Evolutionary conservation across 2,329 filamentous ascomycete species (phyloP).

Genomic region (Drechmeria coniospora): DNA sequence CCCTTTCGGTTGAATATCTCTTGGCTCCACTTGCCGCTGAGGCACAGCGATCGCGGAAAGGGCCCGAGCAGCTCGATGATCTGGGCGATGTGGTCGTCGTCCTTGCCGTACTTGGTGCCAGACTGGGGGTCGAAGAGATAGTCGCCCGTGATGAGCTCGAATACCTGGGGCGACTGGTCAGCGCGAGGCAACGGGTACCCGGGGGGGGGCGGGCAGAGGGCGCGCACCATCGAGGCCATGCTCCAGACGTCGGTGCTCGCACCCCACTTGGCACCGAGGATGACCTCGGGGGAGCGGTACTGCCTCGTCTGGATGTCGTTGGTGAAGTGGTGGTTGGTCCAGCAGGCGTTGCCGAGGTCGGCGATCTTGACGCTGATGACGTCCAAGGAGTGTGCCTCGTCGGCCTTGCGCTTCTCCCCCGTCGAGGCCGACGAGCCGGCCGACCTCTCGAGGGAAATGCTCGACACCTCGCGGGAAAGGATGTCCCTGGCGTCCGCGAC

Average conservation of each 20-base stretch:
- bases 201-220: neutral
- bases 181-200: neutral
- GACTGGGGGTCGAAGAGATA: slow-evolving; percentile 98
- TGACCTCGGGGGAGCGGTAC: slow-evolving; percentile 93
- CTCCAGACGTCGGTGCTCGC: slow-evolving; percentile 99
- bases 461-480: slow-evolving; percentile 81
- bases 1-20: slow-evolving; percentile 98
- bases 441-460: slow-evolving; percentile 78
- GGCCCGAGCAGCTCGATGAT: slow-evolving; percentile 93
- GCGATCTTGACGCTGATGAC: slow-evolving; percentile 98
- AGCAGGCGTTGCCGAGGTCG: slow-evolving; percentile 94
- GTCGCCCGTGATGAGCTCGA: slow-evolving; percentile 94
- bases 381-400: slow-evolving; percentile 43
- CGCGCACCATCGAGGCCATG: slow-evolving; percentile 91
- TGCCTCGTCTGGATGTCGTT: slow-evolving; percentile 98
- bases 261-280: slow-evolving; percentile 92
- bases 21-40: slow-evolving; percentile 92
- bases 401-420: slow-evolving; percentile 47
- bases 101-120: slow-evolving; percentile 97
- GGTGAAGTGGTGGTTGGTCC: slow-evolving; percentile 97
- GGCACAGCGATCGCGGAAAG: slow-evolving; percentile 82
- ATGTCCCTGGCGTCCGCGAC: slow-evolving; percentile 47
- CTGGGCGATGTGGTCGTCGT: slow-evolving; percentile 97
- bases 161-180: slow-evolving; percentile 45
- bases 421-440: slow-evolving; percentile 31